These are phyloP conservation scores for Leucaena leucocephala DNA, from an alignment of 306 rosid genomes.

Conservation along the genomic window DNA sequence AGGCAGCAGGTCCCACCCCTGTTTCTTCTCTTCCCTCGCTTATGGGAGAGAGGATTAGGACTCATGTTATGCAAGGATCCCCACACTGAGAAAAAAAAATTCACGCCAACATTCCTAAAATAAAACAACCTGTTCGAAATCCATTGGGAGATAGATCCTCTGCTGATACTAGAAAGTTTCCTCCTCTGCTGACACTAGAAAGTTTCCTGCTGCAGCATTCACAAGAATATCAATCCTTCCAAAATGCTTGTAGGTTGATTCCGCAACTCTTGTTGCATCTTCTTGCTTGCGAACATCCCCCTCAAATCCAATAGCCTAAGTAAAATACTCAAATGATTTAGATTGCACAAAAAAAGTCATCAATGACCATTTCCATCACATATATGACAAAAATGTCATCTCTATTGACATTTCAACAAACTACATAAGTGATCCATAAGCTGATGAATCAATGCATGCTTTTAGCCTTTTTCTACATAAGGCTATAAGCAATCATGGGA, in stretches of 20 bases:
- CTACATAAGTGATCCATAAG: background rate
- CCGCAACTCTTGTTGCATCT: conserved; percentile 76
- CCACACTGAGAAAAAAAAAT: background rate
- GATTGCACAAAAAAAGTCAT: background rate
- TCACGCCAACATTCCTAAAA: background rate
- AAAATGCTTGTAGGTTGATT: conserved; percentile 68
- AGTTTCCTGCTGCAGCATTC: conserved; percentile 93
- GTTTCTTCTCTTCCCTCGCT: too few relatives aligned
- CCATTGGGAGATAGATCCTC: conserved; percentile 97
- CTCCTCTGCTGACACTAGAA: conserved; percentile 80
- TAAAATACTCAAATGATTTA: background rate
- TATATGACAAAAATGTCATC: background rate
- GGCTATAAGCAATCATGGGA: background rate
- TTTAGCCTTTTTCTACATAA: background rate
- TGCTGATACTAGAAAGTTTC: conserved; percentile 77
- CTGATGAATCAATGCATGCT: background rate
- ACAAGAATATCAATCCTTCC: conserved; percentile 85
- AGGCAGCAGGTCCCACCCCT: too few relatives aligned
- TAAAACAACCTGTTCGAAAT: conserved; percentile 77
- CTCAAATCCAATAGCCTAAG: conserved; percentile 73
- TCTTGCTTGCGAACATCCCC: conserved; percentile 94
- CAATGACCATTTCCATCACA: background rate
- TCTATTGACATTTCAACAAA: background rate
- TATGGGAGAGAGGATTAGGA: too few relatives aligned
- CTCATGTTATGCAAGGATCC: background rate